These are phyloP conservation scores for Penicillium sp. DNA, from an alignment of 2,329 filamentous ascomycete genomes.

Conservation along the genomic window DNA sequence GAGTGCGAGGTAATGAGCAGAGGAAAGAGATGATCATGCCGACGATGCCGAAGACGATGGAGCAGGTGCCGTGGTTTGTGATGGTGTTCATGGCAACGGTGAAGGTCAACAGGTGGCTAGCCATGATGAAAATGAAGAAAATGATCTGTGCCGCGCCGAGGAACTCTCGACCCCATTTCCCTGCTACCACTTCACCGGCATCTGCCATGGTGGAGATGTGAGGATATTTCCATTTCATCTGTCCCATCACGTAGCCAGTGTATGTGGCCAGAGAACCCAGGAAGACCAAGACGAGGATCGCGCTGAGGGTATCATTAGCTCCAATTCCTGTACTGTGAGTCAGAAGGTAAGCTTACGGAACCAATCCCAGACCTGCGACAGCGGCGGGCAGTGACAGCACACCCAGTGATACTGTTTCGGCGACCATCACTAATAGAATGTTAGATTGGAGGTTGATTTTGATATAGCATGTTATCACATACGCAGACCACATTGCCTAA, in stretches of 20 bases:
- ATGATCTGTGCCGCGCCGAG: conserved; percentile 61
- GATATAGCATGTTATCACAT: conserved; percentile 9
- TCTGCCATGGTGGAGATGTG: conserved; percentile 66
- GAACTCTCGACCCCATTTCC: conserved; percentile 60
- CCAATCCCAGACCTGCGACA: conserved; percentile 52
- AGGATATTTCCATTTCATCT: conserved; percentile 57
- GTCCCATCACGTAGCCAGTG: conserved; percentile 59
- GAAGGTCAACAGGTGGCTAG: conserved; percentile 69
- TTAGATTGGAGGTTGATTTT: neutral
- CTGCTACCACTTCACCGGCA: conserved; percentile 61
- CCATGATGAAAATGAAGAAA: conserved; percentile 67
- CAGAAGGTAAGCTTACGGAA: conserved; percentile 40
- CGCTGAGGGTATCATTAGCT: conserved; percentile 30
- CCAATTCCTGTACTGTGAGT: neutral
- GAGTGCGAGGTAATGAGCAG: conserved; percentile 59
- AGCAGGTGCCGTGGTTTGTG: conserved; percentile 60
- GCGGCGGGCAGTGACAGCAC: conserved; percentile 55
- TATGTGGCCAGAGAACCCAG: conserved; percentile 58
- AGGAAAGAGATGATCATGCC: conserved; percentile 59
- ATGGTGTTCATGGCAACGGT: conserved; percentile 66
- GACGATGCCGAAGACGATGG: conserved; percentile 61
- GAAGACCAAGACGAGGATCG: conserved; percentile 52
- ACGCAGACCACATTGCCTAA: conserved; percentile 44
- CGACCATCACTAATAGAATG: conserved; percentile 49
- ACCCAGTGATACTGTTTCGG: conserved; percentile 58